Percentiles rank a stretch among this genome's conserved stretches.
Evolutionary conservation across 176 grass and related monocot genomes (phyloP).

Genomic region (Triticum aestivum): DNA sequence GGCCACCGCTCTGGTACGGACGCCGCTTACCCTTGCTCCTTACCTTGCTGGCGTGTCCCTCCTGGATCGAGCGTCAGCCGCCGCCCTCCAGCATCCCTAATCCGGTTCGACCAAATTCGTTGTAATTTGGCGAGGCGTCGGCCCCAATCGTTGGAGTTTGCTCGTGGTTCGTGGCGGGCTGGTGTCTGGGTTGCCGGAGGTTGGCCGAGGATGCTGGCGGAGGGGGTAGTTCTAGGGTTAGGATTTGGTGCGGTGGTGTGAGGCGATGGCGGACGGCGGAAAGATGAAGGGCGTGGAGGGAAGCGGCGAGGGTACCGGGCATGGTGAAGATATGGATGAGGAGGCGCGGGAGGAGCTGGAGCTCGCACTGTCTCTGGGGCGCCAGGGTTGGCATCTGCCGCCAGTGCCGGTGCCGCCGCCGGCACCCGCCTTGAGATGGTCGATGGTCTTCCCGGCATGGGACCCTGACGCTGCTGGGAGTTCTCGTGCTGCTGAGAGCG

Average conservation of each 20-base stretch:
- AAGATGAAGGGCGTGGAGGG: conserved; percentile 70
- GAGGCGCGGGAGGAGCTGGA: conserved; percentile 42
- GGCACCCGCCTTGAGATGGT: background rate
- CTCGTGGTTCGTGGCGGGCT: background rate
- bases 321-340: conserved; percentile 37
- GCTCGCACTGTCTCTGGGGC: conserved; percentile 49
- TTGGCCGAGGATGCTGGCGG: background rate
- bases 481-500: conserved; percentile 22
- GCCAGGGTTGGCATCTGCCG: conserved; percentile 38
- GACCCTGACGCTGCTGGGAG: conserved; percentile 30
- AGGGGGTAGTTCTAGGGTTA: conserved; percentile 41
- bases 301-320: conserved; percentile 26
- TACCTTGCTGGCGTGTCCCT: background rate
- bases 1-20: conserved; percentile 24
- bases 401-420: background rate
- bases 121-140: background rate
- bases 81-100: background rate
- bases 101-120: conserved; percentile 25
- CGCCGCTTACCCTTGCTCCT: background rate
- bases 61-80: background rate
- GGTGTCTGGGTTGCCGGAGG: background rate
- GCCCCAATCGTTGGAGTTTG: background rate
- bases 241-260: conserved; percentile 14
- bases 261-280: conserved; percentile 57
- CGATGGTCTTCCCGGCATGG: conserved; percentile 25